phyloP scores from a whole-genome alignment of 108 stramenopile genomes.

The Skeletonema tropicum region DNA sequence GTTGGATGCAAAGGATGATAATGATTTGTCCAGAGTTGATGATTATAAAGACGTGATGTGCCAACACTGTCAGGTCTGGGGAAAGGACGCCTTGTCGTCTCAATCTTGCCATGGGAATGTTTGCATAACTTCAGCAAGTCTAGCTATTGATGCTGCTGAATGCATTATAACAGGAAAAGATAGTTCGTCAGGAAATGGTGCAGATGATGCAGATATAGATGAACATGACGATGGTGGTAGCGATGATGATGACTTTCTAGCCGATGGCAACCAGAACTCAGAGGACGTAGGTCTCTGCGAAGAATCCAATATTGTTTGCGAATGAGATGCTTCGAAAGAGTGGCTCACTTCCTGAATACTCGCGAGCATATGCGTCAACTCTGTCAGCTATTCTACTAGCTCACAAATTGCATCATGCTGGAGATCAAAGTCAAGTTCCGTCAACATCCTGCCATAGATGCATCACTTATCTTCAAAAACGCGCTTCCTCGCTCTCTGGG shows the following conservation, averaged over 20 bases:
- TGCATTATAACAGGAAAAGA: conserved; percentile 70
- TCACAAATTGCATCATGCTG: neutral
- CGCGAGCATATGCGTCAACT: conserved; percentile 62
- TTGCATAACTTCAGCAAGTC: conserved; percentile 22
- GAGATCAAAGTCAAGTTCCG: neutral
- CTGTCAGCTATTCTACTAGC: conserved; percentile 37
- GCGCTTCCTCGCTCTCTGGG: conserved; percentile 57
- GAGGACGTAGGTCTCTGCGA: neutral
- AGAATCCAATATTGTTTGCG: conserved; percentile 69
- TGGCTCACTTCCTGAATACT: conserved; percentile 58
- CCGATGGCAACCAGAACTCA: conserved; percentile 25
- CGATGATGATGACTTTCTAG: conserved; percentile 20
- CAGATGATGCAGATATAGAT: conserved; percentile 31
- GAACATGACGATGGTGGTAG: conserved; percentile 40
- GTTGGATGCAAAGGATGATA: neutral
- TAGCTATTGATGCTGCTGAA: conserved; percentile 58
- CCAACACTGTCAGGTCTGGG: conserved; percentile 12
- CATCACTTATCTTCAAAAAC: conserved; percentile 45
- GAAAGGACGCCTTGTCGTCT: conserved; percentile 12
- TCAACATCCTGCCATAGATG: conserved; percentile 38
- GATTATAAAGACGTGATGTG: conserved; percentile 11
- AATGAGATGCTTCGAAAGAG: conserved; percentile 69
- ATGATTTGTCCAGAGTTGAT: neutral
- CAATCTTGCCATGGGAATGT: conserved; percentile 9
- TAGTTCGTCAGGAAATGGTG: conserved; percentile 20